phyloP scores from a whole-genome alignment of 129 eudicot species.

The Artemisia annua region DNA sequence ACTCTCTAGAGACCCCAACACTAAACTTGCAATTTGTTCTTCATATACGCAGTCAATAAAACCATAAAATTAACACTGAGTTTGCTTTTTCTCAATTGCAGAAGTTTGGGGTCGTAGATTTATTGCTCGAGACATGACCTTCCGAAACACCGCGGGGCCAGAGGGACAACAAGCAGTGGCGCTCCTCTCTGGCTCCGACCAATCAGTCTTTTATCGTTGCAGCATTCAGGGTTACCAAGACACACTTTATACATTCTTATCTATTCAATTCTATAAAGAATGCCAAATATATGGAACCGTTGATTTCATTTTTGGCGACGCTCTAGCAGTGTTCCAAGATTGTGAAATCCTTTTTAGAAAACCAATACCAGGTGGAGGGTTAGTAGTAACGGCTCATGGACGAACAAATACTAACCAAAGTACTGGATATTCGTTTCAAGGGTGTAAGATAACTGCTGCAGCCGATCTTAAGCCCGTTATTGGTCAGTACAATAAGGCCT shows the following conservation, averaged over 20 bases:
- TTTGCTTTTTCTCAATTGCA: not conserved
- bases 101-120: conserved; percentile 36
- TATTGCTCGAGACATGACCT: conserved; percentile 31
- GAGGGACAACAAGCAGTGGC: conserved; percentile 32
- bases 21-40: too few relatives aligned
- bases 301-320: conserved; percentile 37
- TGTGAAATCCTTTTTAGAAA: conserved; percentile 24
- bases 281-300: conserved; percentile 34
- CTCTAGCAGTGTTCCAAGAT: conserved; percentile 31
- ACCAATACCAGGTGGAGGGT: conserved; percentile 24
- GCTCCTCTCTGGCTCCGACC: conserved; percentile 27
- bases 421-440: conserved; percentile 26
- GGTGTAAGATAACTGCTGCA: conserved; percentile 24
- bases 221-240: conserved; percentile 34
- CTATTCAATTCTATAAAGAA: conserved; percentile 33
- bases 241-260: conserved; percentile 23
- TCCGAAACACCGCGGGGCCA: conserved; percentile 39
- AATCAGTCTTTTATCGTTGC: conserved; percentile 30
- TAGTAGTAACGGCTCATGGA: conserved; percentile 30
- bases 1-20: too few relatives aligned
- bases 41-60: too few relatives aligned
- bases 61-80: too few relatives aligned
- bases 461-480: conserved; percentile 28
- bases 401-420: conserved; percentile 10
- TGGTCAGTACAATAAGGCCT: conserved; percentile 2